phyloP scores from a whole-genome alignment of 78 protist genomes.

The Isochrysis galbana region DNA sequence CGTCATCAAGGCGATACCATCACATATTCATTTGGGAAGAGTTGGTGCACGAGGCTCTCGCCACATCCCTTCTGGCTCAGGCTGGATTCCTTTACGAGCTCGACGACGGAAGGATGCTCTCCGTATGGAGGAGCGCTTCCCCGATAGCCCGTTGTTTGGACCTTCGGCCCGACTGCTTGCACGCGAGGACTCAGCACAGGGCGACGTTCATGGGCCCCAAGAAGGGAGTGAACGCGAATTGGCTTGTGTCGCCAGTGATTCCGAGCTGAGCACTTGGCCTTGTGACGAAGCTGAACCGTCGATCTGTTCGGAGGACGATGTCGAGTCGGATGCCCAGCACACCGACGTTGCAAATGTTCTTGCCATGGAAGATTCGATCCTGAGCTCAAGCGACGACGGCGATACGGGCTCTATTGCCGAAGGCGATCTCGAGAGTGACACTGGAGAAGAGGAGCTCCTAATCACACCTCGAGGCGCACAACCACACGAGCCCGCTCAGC shows the following conservation, averaged over 20 bases:
- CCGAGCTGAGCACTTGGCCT: neutral
- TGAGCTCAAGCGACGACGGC: too few relatives aligned
- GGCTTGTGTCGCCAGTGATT: neutral
- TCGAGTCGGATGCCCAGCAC: too few relatives aligned
- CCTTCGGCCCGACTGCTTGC: neutral
- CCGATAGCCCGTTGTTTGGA: neutral
- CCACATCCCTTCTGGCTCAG: neutral
- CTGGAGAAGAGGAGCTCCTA: neutral
- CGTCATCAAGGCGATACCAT: too few relatives aligned
- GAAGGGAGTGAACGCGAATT: too few relatives aligned
- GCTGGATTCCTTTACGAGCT: neutral
- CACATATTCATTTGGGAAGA: too few relatives aligned
- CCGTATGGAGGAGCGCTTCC: neutral
- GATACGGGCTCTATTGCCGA: too few relatives aligned
- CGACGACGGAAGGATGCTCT: neutral
- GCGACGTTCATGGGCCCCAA: too few relatives aligned
- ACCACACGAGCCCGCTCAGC: neutral
- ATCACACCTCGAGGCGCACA: neutral
- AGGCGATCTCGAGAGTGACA: too few relatives aligned
- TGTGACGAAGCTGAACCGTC: too few relatives aligned
- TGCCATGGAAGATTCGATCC: too few relatives aligned
- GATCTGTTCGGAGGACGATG: too few relatives aligned
- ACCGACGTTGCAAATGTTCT: too few relatives aligned
- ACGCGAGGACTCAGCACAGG: neutral
- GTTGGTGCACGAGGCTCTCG: neutral